phyloP scores from a whole-genome alignment of 2,329 filamentous ascomycete genomes.

The Trichophyton simii region DNA sequence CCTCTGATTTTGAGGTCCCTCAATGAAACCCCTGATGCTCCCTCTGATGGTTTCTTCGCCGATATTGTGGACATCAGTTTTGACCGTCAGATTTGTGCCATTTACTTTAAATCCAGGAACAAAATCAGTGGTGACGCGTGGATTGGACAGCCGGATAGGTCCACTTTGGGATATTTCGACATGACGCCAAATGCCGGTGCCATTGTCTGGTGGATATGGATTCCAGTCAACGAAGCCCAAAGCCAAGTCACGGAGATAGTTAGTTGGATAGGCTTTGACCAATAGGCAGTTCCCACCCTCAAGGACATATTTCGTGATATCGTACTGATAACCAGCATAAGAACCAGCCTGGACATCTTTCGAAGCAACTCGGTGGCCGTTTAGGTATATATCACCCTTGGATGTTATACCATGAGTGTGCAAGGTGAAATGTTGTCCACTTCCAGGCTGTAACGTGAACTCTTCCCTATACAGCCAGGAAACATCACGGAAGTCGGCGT shows the following conservation, averaged over 20 bases:
- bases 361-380: conserved; percentile 41
- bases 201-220: conserved; percentile 49
- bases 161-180: conserved; percentile 46
- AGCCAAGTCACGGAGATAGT: conserved; percentile 48
- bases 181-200: conserved; percentile 51
- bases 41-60: conserved; percentile 15
- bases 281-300: conserved; percentile 39
- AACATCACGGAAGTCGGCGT: conserved; percentile 35
- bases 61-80: conserved; percentile 27
- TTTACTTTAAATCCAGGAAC: conserved; percentile 20
- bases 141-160: conserved; percentile 33
- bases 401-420: conserved; percentile 49
- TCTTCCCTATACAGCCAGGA: conserved; percentile 50
- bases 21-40: conserved; percentile 17
- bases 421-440: conserved; percentile 39
- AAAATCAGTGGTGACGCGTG: conserved; percentile 37
- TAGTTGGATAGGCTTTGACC: conserved; percentile 44
- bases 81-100: conserved; percentile 31
- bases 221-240: conserved; percentile 53
- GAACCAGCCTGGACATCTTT: conserved; percentile 42
- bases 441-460: conserved; percentile 29
- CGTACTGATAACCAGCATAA: conserved; percentile 45
- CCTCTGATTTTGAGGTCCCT: conserved; percentile 8
- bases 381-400: conserved; percentile 48
- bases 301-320: conserved; percentile 37